Conservation (phyloP, 1,284 basidiomycete species). For the Cryptococcus hybrid region DNA sequence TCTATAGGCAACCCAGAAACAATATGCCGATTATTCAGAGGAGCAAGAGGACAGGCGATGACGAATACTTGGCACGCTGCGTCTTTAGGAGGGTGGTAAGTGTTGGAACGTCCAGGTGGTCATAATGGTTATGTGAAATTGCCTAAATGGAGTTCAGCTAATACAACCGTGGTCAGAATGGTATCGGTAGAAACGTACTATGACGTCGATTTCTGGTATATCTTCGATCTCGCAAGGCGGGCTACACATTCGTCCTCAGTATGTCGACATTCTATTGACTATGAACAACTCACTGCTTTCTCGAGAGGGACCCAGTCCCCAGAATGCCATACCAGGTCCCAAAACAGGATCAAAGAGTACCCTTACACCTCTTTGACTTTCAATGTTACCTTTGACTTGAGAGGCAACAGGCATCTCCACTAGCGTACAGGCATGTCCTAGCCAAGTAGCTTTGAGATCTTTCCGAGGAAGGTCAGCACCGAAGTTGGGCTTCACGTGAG, state of each 20-base stretch:
- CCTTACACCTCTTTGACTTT: constrained; percentile 55
- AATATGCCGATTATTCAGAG: constrained; percentile 60
- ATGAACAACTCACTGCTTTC: constrained; percentile 55
- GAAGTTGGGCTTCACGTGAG: constrained; percentile 30
- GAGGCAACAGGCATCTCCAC: constrained; percentile 58
- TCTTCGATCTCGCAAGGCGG: constrained; percentile 60
- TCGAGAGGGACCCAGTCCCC: constrained; percentile 59
- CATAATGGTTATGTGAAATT: constrained; percentile 65
- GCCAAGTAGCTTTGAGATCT: constrained; percentile 65
- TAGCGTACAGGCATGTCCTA: constrained; percentile 69
- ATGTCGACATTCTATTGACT: background rate
- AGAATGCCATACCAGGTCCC: constrained; percentile 60
- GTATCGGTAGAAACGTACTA: constrained; percentile 54
- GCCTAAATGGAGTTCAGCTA: constrained; percentile 11
- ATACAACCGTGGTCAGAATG: background rate
- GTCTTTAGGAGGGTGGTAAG: constrained; percentile 47
- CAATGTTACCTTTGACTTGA: constrained; percentile 12
- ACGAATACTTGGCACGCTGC: constrained; percentile 35
- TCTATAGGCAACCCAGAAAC: constrained; percentile 45
- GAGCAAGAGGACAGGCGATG: constrained; percentile 61
- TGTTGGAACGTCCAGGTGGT: constrained; percentile 62
- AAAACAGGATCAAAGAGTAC: constrained; percentile 73
- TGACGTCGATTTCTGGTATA: constrained; percentile 63
- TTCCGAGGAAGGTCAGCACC: constrained; percentile 14
- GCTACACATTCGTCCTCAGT: constrained; percentile 39